Evolutionary conservation across 2,329 filamentous ascomycete species (phyloP).

Genomic region (Clarireedia sp.): DNA sequence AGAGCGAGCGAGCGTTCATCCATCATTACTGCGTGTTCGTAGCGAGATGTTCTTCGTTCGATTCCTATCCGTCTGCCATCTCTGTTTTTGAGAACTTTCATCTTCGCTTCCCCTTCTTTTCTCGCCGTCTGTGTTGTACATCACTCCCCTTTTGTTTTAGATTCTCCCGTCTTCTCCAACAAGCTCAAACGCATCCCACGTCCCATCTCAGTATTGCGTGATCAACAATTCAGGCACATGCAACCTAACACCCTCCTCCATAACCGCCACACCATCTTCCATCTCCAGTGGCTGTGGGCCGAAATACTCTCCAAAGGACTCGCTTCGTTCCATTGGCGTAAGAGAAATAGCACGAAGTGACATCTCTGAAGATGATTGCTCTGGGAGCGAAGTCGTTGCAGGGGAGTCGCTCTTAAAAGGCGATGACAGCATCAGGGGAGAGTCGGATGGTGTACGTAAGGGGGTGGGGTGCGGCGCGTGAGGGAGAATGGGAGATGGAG

Average conservation of each 20-base stretch:
- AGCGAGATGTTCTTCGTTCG: not conserved
- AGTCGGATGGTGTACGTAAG: too few species aligned
- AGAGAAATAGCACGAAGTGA: conserved; percentile 4
- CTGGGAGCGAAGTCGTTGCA: conserved; percentile 7
- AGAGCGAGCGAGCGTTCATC: not conserved
- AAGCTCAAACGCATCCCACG: not conserved
- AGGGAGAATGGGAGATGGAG: too few species aligned
- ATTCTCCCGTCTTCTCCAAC: not conserved
- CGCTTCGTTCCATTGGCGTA: conserved; percentile 28
- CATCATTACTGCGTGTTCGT: not conserved
- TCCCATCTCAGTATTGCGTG: conserved; percentile 22
- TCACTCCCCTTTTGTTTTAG: not conserved
- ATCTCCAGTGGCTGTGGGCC: conserved; percentile 39
- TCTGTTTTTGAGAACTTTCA: not conserved
- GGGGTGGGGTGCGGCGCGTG: too few species aligned
- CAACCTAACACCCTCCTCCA: conserved; percentile 46
- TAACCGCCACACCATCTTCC: conserved; percentile 45
- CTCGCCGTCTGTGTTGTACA: not conserved
- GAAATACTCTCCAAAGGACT: conserved; percentile 29
- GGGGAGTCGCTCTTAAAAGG: not conserved
- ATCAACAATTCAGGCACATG: conserved; percentile 37
- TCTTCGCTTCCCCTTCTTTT: not conserved
- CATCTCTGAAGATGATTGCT: conserved; percentile 10
- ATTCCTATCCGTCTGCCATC: not conserved
- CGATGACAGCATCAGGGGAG: not conserved